Conservation (phyloP, 805 yeast species). For the Tetrapisispora taiwanensis region DNA sequence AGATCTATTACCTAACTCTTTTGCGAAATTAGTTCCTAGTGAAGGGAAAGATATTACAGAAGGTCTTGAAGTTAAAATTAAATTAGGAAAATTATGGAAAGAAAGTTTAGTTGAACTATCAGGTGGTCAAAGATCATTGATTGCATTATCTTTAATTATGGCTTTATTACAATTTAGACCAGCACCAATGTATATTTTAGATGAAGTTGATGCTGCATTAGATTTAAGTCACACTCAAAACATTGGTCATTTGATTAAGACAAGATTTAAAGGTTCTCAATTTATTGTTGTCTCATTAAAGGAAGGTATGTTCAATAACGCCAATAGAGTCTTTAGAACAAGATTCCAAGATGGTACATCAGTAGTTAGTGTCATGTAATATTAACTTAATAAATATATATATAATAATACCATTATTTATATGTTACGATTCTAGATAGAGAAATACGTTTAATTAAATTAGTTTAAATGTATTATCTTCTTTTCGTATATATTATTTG, state of each 20-base stretch:
- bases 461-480: too few relatives aligned
- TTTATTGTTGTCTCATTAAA: conserved; percentile 93
- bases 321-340: conserved; percentile 86
- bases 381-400: too few relatives aligned
- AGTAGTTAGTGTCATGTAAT: conserved; percentile 62
- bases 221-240: conserved; percentile 96
- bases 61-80: conserved; percentile 85
- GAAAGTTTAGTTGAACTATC: conserved; percentile 89
- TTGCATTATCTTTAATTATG: conserved; percentile 84
- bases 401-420: too few relatives aligned
- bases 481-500: too few relatives aligned
- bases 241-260: conserved; percentile 91
- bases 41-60: conserved; percentile 75
- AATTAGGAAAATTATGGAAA: conserved; percentile 89
- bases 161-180: conserved; percentile 91
- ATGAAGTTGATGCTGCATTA: conserved; percentile 97
- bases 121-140: conserved; percentile 94
- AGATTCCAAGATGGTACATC: conserved; percentile 96
- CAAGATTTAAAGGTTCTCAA: conserved; percentile 90
- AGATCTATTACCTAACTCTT: conserved; percentile 80
- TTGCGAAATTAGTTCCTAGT: conserved; percentile 77
- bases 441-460: too few relatives aligned
- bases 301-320: conserved; percentile 97
- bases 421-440: too few relatives aligned
- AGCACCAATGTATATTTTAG: conserved; percentile 96